A percentile compares a stretch with the other conserved stretches of the same genome.
Conservation (phyloP, 176 grass and related monocot species). For the Rhynchospora breviuscula region DNA sequence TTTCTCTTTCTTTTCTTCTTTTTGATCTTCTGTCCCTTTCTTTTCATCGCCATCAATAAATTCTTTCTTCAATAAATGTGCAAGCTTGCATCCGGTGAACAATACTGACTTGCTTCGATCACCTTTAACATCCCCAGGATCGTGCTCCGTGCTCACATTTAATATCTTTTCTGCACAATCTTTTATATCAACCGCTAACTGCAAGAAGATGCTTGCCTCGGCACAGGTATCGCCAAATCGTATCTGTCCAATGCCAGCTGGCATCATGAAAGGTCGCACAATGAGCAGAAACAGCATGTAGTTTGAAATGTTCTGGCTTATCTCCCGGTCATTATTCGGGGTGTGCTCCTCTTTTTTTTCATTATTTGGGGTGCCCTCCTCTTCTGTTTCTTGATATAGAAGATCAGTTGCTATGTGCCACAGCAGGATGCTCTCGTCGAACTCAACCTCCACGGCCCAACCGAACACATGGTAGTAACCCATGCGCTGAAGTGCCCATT, state of each 20-base stretch:
- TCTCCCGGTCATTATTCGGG: not conserved
- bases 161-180: not conserved
- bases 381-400: not conserved
- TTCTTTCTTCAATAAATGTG: not conserved
- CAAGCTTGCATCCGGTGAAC: not conserved
- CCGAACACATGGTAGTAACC: too few species aligned
- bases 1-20: too few species aligned
- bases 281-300: conserved; percentile 35
- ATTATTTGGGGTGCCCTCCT: too few species aligned
- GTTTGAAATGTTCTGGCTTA: not conserved
- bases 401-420: conserved; percentile 35
- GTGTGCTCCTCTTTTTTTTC: too few species aligned
- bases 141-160: not conserved
- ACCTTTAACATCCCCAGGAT: not conserved
- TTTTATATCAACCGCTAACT: not conserved
- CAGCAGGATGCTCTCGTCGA: conserved; percentile 10
- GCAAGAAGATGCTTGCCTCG: not conserved
- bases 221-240: not conserved
- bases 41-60: not conserved
- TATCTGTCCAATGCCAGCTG: not conserved
- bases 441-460: too few species aligned
- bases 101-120: not conserved
- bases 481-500: too few species aligned
- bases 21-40: not conserved
- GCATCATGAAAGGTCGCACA: conserved; percentile 18